Conservation (phyloP, 192 early-diverging fungal genomes). For the Lobulomyces angularis region DNA sequence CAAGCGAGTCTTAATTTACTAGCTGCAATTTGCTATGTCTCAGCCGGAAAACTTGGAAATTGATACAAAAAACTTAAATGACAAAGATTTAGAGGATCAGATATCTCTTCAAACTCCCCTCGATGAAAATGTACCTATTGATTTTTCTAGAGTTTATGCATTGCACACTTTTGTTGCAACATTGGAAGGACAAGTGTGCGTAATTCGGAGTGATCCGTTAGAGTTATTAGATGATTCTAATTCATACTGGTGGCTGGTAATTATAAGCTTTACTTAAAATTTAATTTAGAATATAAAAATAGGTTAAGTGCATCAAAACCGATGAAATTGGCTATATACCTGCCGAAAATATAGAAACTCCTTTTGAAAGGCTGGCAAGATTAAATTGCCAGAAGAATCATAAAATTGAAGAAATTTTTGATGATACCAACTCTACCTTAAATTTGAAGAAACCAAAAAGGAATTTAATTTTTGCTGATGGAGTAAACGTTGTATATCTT, state of each 20-base stretch:
- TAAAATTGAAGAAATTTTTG: no score
- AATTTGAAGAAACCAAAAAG: no score
- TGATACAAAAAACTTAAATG: no score
- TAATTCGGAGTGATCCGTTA: slow-evolving; percentile 63
- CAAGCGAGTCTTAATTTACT: no score
- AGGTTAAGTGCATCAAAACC: slow-evolving; percentile 46
- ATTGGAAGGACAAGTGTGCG: slow-evolving; percentile 72
- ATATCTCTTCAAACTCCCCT: slow-evolving; percentile 39
- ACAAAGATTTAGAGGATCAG: no score
- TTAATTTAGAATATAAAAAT: no score
- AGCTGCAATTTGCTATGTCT: no score
- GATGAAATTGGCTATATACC: slow-evolving; percentile 77
- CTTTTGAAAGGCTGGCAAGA: slow-evolving; percentile 63
- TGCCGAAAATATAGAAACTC: slow-evolving; percentile 79
- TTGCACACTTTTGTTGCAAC: slow-evolving; percentile 75
- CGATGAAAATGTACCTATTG: slow-evolving; percentile 59
- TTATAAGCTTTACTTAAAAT: not conserved
- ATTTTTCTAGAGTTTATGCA: slow-evolving; percentile 69
- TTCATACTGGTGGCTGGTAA: slow-evolving; percentile 71
- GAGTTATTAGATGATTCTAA: slow-evolving; percentile 72
- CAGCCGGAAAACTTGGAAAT: no score
- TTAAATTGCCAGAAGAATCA: no score
- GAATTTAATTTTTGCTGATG: no score
- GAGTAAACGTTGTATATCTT: no score
- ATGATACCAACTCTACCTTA: no score